A percentile compares a stretch with the other conserved stretches of the same genome.
phyloP scores from a whole-genome alignment of 352 stramenopile genomes.

The Pythium aristosporum region DNA sequence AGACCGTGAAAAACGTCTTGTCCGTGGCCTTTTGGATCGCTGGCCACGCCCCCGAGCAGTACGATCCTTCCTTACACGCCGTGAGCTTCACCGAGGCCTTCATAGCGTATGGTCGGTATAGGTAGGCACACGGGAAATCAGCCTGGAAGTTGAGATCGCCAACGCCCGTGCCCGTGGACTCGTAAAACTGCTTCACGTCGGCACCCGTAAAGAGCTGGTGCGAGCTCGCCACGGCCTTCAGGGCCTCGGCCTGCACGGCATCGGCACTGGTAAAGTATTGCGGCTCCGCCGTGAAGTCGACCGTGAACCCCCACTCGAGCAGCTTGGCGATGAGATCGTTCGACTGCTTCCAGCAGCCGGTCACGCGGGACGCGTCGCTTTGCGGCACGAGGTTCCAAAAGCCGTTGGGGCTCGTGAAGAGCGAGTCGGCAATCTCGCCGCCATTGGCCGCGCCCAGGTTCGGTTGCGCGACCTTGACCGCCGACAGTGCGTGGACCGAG shows the following conservation, averaged over 20 bases:
- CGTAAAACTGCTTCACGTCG: slow-evolving; percentile 16
- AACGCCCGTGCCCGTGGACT: slow-evolving; percentile 10
- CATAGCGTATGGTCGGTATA: slow-evolving; percentile 19
- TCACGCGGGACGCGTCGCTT: slow-evolving; percentile 16
- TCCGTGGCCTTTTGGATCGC: slow-evolving; percentile 14
- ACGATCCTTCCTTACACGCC: slow-evolving; percentile 8
- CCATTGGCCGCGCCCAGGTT: slow-evolving; percentile 3
- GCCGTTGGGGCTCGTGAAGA: slow-evolving; percentile 23
- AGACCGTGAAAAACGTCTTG: slow-evolving; percentile 13
- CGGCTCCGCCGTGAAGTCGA: slow-evolving; percentile 11
- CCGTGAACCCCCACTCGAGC: slow-evolving; percentile 20
- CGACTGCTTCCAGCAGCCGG: slow-evolving; percentile 17
- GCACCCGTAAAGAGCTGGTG: slow-evolving; percentile 10
- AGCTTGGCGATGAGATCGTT: slow-evolving; percentile 21
- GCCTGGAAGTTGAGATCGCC: slow-evolving; percentile 19
- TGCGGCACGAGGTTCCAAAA: slow-evolving; percentile 22
- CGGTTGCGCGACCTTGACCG: slow-evolving; percentile 4
- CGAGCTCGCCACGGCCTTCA: neutral
- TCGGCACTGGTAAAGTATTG: slow-evolving; percentile 13
- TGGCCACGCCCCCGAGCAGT: slow-evolving; percentile 18
- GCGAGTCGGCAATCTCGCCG: slow-evolving; percentile 18
- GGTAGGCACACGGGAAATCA: slow-evolving; percentile 20
- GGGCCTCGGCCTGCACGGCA: slow-evolving; percentile 9
- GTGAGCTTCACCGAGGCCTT: slow-evolving; percentile 12
- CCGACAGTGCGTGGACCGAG: slow-evolving; percentile 15